A percentile compares a stretch with the other conserved stretches of the same genome.
phyloP scores from a whole-genome alignment of 192 early-diverging fungal species.

The Coemansia sp. region DNA sequence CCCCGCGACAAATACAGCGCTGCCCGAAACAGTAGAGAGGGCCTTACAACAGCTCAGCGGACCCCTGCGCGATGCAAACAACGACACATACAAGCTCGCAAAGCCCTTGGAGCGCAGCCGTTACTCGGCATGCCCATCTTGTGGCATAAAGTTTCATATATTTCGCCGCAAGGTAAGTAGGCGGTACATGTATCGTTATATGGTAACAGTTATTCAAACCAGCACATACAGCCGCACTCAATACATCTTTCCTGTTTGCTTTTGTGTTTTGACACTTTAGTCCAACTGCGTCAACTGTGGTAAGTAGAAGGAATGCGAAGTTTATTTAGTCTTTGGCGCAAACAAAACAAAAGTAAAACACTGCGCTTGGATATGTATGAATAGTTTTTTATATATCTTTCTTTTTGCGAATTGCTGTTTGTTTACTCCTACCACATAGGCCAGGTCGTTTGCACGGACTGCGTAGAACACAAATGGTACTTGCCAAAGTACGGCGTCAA shows the following conservation, averaged over 20 bases:
- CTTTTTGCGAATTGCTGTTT: no score
- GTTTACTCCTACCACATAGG: constrained; percentile 11
- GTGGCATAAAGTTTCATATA: constrained; percentile 44
- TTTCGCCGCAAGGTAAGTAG: constrained; percentile 46
- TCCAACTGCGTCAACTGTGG: constrained; percentile 48
- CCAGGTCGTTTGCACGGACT: constrained; percentile 52
- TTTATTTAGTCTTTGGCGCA: no score
- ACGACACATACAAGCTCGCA: constrained; percentile 27
- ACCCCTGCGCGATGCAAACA: constrained; percentile 30
- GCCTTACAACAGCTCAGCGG: constrained; percentile 31
- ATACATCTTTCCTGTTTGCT: background rate
- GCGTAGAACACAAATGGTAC: constrained; percentile 44
- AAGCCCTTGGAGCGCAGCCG: constrained; percentile 29
- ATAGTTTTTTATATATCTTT: no score
- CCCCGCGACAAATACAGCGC: constrained; percentile 27
- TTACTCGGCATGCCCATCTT: constrained; percentile 49
- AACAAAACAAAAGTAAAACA: no score
- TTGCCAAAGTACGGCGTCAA: constrained; percentile 55
- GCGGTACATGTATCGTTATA: constrained; percentile 6
- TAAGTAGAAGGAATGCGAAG: constrained; percentile 12
- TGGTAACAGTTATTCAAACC: background rate
- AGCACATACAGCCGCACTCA: background rate
- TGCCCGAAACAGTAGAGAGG: constrained; percentile 25
- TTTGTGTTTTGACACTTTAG: constrained; percentile 1
- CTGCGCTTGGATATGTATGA: no score